Percentiles rank a stretch among this genome's conserved stretches.
Evolutionary conservation across 2,329 filamentous ascomycete genomes (phyloP).

Genomic region (Arthroderma sp.): DNA sequence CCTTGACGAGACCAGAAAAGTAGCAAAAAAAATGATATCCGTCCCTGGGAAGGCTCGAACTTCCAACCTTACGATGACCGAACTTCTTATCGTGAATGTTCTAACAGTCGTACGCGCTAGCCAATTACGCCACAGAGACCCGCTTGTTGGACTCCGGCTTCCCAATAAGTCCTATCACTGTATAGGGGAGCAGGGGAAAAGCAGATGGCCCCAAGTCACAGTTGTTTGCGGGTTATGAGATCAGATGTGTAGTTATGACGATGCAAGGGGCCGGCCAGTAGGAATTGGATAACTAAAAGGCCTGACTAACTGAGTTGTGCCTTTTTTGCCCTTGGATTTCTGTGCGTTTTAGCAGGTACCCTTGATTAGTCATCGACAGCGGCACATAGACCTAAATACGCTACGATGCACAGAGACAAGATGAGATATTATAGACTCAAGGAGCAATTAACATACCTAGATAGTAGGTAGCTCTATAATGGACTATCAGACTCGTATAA

Average conservation of each 20-base stretch:
- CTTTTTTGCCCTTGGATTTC: too few relatives aligned
- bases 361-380: too few relatives aligned
- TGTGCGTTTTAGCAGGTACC: too few relatives aligned
- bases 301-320: conserved; percentile 1
- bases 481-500: too few relatives aligned
- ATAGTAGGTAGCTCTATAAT: too few relatives aligned
- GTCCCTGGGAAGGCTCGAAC: conserved; percentile 33
- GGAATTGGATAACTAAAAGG: background rate
- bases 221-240: background rate
- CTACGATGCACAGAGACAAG: too few relatives aligned
- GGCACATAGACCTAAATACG: too few relatives aligned
- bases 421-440: too few relatives aligned
- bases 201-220: background rate
- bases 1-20: background rate
- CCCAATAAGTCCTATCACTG: background rate
- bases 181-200: background rate
- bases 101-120: conserved; percentile 8
- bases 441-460: too few relatives aligned
- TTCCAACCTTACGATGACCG: conserved; percentile 23
- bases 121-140: conserved; percentile 9
- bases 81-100: background rate
- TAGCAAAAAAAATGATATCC: conserved; percentile 12
- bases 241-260: background rate
- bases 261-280: background rate
- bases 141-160: background rate